Evolutionary conservation across 805 yeast species (phyloP).

Genomic region (Saccharomycopsis sp.): DNA sequence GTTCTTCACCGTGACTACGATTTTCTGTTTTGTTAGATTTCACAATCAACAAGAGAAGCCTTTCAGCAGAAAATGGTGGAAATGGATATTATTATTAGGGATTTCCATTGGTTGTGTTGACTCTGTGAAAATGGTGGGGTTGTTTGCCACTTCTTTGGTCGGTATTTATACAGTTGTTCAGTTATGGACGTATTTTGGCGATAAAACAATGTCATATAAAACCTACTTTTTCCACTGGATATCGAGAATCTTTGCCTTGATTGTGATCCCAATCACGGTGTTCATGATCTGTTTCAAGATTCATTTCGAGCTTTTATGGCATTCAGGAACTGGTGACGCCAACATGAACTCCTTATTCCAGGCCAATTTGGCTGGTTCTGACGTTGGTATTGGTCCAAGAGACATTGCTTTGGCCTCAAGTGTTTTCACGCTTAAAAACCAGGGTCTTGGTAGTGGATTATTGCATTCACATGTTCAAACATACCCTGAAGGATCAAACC

Average conservation of each 20-base stretch:
- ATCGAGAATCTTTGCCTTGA: conserved; percentile 57
- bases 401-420: conserved; percentile 56
- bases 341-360: conserved; percentile 77
- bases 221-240: conserved; percentile 57
- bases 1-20: conserved; percentile 81
- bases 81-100: conserved; percentile 83
- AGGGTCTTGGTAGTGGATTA: conserved; percentile 68
- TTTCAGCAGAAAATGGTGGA: conserved; percentile 85
- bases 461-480: conserved; percentile 68
- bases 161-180: conserved; percentile 88
- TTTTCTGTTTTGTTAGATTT: conserved; percentile 65
- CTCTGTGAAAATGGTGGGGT: conserved; percentile 95
- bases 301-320: conserved; percentile 67
- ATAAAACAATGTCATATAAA: conserved; percentile 43
- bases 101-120: conserved; percentile 82
- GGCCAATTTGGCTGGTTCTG: conserved; percentile 64
- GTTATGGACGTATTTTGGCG: conserved; percentile 79
- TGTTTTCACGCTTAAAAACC: conserved; percentile 41
- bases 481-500: conserved; percentile 72
- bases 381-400: conserved; percentile 62
- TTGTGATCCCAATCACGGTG: conserved; percentile 54
- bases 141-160: conserved; percentile 78
- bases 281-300: conserved; percentile 64
- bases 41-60: conserved; percentile 45
- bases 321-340: conserved; percentile 77